Base-by-base conservation (phyloP, 2,329 filamentous ascomycete genomes). In the Pseudocercospora eumusae region DNA sequence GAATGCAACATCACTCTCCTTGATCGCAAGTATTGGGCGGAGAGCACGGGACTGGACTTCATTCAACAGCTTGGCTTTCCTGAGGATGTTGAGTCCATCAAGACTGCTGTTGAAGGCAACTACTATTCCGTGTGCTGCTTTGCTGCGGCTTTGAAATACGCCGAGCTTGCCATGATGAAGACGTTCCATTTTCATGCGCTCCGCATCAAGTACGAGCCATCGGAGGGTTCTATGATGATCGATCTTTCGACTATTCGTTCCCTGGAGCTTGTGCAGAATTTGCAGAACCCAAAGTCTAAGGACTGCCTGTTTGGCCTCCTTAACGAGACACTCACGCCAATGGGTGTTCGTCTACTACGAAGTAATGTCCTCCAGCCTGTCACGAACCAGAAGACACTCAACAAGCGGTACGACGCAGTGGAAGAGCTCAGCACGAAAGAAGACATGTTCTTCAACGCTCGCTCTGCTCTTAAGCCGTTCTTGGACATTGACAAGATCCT, bases 141-240 rank as follows among this genome's bases (percentile, higher is more conserved):
- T 74, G 88, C 92, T 66, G 93, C 93, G 45, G 92, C 96, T 80
- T 81, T 98, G 73, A 91, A 91, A 70, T 96, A 91, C 73, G 84
- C 96, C 52, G 90, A 96, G 61, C 76, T 88, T 1, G 85, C 86
- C 6, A 82, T 92, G 64, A 82, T 82, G 3, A 82, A 88, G 63
- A 85, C 83, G 0, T 95, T 96, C 72, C 82, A 86, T 3, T 81
- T 83, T n/a, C 88, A 95, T 73, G 93, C 93, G 20, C 83, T 98
- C 31, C 86, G 92, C 3, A 89, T 98, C 71, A 88, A 87, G 65
- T 97, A 96, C 68, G 88, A 93, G 70, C 89, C 92, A 0, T 92
- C 92, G 0, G 91, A 96, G 72, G 90, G 93, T 23, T 91, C 92
- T 0, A 96, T 98, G 93, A 91, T 96, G 85, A 96, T 98, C 69